Base-by-base conservation (phyloP, 2,329 filamentous ascomycete genomes). In the Microdochium bolleyi region DNA sequence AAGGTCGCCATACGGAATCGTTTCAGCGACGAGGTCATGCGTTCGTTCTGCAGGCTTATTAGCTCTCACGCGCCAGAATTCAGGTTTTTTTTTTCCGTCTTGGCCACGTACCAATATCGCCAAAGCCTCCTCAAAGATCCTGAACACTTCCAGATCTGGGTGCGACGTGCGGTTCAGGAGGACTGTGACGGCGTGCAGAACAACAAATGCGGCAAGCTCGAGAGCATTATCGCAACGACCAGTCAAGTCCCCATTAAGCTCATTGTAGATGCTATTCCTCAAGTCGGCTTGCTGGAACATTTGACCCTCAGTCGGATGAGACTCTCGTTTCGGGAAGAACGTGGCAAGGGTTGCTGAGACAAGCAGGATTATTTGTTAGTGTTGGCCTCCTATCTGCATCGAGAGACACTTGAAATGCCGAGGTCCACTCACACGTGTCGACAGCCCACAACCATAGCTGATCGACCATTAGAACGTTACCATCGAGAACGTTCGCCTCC, bases 71-170 rank as follows among this genome's bases (percentile, higher is more conserved):
- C 2, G 13, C 19, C 9, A 22, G 55, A 16, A 56, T 30, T 9
- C 3, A 3, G 4, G 8, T 13, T 0, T 22, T 51, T 14, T 25
- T 13, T 0, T 22, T 51, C 14, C 24, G 27, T 21, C 10, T 4
- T 3, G 2, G 7, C 9, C 0, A 54, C 70, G 48, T 62, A 84
- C 82, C 56, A 85, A 60, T 22, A 84, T 78, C 13, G 81, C 83
- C 30, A 86, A 82, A 4, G 82, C 83, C 55, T 86, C 83, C 57
- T 85, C 82, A 49, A 86, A 85, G 1, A 86, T 82, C 2, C 82
- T 76, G 54, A 85, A 83, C 0, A 85, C 73, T 54, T 86, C 80
- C 0, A 86, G 67, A 49, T 85, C 80, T 0, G 77, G 78, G 58
- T 85, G 80, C 0, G 80, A 77, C 0, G 80, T 74, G 24, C 78